phyloP scores from a whole-genome alignment of 2,329 filamentous ascomycete genomes.

The Monilinia polystroma region DNA sequence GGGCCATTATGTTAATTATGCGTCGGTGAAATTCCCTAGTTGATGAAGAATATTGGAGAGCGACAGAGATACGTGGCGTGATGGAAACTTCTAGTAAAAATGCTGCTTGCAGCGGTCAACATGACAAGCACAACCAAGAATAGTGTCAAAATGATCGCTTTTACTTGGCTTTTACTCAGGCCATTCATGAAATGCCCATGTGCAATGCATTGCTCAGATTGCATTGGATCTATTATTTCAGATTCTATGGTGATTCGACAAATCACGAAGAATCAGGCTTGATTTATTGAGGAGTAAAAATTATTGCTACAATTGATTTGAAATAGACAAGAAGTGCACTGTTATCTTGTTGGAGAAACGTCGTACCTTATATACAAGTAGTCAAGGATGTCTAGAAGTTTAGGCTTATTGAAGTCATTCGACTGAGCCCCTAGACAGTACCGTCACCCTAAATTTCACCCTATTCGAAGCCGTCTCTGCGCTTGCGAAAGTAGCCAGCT shows the following conservation, averaged over 20 bases:
- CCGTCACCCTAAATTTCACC: not conserved
- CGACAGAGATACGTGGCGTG: not conserved
- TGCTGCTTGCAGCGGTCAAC: conserved; percentile 44
- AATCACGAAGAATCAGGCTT: not conserved
- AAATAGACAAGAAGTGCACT: not conserved
- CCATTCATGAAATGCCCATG: conserved; percentile 47
- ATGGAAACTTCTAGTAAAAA: conserved; percentile 27
- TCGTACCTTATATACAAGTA: not conserved
- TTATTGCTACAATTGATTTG: not conserved
- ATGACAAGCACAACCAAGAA: conserved; percentile 47
- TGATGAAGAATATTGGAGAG: not conserved
- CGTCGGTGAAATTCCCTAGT: too few relatives aligned
- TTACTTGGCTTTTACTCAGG: conserved; percentile 49
- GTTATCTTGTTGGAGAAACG: not conserved
- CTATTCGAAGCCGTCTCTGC: not conserved
- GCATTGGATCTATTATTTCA: not conserved
- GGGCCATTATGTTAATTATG: not conserved
- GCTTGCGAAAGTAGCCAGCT: conserved; percentile 7
- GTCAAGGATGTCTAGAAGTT: not conserved
- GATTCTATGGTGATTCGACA: not conserved
- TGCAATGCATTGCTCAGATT: conserved; percentile 37
- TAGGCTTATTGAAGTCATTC: not conserved
- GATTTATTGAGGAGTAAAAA: not conserved
- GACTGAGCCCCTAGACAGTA: not conserved
- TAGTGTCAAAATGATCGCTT: conserved; percentile 49